Evolutionary conservation across 495 filamentous ascomycete species (phyloP).

Genomic region (Penicillium coffeae): DNA sequence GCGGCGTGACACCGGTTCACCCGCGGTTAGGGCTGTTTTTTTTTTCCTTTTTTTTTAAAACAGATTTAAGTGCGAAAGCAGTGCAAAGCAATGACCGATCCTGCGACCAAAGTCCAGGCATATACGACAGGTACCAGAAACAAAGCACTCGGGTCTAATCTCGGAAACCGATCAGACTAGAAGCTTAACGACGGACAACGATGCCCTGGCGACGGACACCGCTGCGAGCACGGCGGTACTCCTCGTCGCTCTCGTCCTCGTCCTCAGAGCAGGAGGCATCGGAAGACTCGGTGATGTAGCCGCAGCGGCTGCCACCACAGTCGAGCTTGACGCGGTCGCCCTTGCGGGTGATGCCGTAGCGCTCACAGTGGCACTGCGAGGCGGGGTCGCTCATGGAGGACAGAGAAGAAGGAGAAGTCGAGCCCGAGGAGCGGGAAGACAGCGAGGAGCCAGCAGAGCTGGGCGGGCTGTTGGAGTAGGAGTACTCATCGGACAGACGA

Average conservation of each 20-base stretch:
- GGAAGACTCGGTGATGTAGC: constrained; percentile 62
- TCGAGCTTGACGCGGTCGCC: constrained; percentile 91
- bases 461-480: constrained; percentile 59
- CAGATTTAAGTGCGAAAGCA: constrained; percentile 11
- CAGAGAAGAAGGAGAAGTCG: constrained; percentile 66
- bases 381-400: constrained; percentile 69
- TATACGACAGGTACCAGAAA: neutral
- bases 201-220: constrained; percentile 71
- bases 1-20: constrained; percentile 21
- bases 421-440: constrained; percentile 71
- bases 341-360: constrained; percentile 92
- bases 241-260: constrained; percentile 56
- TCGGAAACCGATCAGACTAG: constrained; percentile 5
- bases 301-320: constrained; percentile 83
- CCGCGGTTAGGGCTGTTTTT: constrained; percentile 25
- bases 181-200: constrained; percentile 55
- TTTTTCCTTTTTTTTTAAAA: constrained; percentile 15
- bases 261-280: constrained; percentile 49
- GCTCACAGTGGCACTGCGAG: constrained; percentile 78
- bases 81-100: constrained; percentile 14
- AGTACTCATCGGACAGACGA: constrained; percentile 66
- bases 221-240: constrained; percentile 40
- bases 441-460: constrained; percentile 71
- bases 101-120: constrained; percentile 14
- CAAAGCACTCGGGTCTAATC: neutral